phyloP scores from a whole-genome alignment of 2,329 filamentous ascomycete genomes.

The Monosporascus ibericus region DNA sequence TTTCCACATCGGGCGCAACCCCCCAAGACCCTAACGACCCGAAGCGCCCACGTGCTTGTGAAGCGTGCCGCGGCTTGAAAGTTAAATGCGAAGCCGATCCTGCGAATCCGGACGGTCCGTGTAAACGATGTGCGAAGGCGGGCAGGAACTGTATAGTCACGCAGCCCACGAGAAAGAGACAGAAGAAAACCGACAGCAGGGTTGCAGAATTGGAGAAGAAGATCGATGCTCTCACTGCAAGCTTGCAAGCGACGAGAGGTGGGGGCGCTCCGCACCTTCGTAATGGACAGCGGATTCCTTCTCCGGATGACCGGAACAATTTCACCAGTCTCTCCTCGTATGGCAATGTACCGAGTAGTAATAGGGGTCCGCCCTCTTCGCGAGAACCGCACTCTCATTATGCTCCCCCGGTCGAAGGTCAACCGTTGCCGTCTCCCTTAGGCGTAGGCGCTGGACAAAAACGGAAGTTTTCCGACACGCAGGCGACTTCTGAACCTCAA shows the following conservation, averaged over 20 bases:
- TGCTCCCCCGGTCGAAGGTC: slow-evolving; percentile 9
- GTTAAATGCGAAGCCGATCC: slow-evolving; percentile 79
- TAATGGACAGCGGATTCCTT: not conserved
- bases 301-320: slow-evolving; percentile 14
- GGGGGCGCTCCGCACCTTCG: slow-evolving; percentile 3
- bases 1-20: slow-evolving; percentile 5
- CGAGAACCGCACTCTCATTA: slow-evolving; percentile 11
- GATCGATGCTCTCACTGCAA: slow-evolving; percentile 82
- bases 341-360: slow-evolving; percentile 8
- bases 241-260: slow-evolving; percentile 53
- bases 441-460: slow-evolving; percentile 30
- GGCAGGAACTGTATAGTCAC: slow-evolving; percentile 73
- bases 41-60: slow-evolving; percentile 67
- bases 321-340: slow-evolving; percentile 2
- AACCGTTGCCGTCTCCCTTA: slow-evolving; percentile 7
- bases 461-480: slow-evolving; percentile 29
- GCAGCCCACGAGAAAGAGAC: slow-evolving; percentile 66
- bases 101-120: slow-evolving; percentile 54
- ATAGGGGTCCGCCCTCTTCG: slow-evolving; percentile 16
- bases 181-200: slow-evolving; percentile 86
- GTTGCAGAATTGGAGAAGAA: slow-evolving; percentile 90
- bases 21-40: slow-evolving; percentile 38
- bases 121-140: slow-evolving; percentile 74
- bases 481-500: slow-evolving; percentile 13
- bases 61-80: slow-evolving; percentile 69